phyloP scores from a whole-genome alignment of 176 grass and related monocot genomes.

The Leersia perrieri region DNA sequence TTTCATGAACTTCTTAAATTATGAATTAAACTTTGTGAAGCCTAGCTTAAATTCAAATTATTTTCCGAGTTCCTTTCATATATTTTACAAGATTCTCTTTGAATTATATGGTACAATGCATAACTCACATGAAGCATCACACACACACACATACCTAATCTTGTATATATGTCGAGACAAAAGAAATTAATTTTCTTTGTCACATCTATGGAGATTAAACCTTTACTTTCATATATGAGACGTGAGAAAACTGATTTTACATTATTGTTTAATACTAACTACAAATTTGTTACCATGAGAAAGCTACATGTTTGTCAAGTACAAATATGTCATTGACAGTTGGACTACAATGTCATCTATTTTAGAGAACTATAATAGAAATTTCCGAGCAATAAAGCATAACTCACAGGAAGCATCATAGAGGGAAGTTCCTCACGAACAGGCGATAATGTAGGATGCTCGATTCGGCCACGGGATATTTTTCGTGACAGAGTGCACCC shows the following conservation, averaged over 20 bases:
- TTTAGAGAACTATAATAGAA: neutral
- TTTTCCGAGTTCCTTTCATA: too few relatives aligned
- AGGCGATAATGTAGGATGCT: slow-evolving; percentile 68
- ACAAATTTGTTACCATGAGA: neutral
- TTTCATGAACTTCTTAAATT: too few relatives aligned
- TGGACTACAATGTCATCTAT: neutral
- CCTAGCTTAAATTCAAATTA: too few relatives aligned
- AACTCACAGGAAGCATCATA: slow-evolving; percentile 46
- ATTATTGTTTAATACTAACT: neutral
- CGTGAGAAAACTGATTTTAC: neutral
- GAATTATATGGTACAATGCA: too few relatives aligned
- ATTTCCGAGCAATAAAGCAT: neutral
- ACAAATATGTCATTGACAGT: neutral
- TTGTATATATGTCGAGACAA: too few relatives aligned
- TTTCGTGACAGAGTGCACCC: slow-evolving; percentile 27
- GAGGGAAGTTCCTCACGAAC: slow-evolving; percentile 48
- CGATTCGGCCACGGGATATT: slow-evolving; percentile 52
- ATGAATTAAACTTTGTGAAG: too few relatives aligned
- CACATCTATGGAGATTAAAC: neutral
- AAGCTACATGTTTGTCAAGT: too few relatives aligned
- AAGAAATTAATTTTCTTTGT: too few relatives aligned
- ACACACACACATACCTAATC: too few relatives aligned
- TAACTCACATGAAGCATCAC: too few relatives aligned
- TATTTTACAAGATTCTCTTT: too few relatives aligned
- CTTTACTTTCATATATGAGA: neutral